These are phyloP conservation scores for Cephaloascus albidus DNA, from an alignment of 805 yeast species.

Conservation along the genomic window DNA sequence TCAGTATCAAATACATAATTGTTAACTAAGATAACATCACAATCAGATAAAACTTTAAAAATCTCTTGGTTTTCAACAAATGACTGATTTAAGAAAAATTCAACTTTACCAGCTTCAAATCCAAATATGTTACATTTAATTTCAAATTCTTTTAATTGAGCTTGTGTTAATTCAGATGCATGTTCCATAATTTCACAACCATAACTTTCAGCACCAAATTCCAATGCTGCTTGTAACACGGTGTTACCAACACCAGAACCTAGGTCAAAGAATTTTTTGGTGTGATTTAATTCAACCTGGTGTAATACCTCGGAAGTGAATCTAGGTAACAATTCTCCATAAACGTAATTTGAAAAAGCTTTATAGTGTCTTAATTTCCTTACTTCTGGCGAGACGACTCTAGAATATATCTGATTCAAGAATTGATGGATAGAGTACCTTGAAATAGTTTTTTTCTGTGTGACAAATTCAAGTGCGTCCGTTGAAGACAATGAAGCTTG, in stretches of 20 bases:
- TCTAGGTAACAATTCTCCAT: conserved; percentile 81
- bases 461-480: conserved; percentile 18
- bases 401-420: conserved; percentile 60
- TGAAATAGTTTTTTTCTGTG: conserved; percentile 9
- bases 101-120: conserved; percentile 42
- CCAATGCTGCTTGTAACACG: conserved; percentile 80
- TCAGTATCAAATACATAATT: conserved; percentile 78
- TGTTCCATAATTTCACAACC: conserved; percentile 88
- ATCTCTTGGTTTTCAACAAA: conserved; percentile 63
- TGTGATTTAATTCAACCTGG: conserved; percentile 47
- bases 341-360: conserved; percentile 85
- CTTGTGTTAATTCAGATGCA: conserved; percentile 59
- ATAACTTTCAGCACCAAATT: conserved; percentile 73
- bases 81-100: conserved; percentile 57
- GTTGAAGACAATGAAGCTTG: conserved; percentile 19
- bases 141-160: conserved; percentile 50
- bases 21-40: conserved; percentile 71
- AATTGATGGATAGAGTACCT: conserved; percentile 49
- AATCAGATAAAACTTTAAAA: conserved; percentile 38
- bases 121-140: conserved; percentile 59
- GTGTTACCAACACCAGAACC: conserved; percentile 97
- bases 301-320: conserved; percentile 55
- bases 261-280: conserved; percentile 66
- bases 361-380: conserved; percentile 57
- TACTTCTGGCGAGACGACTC: conserved; percentile 73